Percentiles rank a stretch among this genome's conserved stretches.
These are phyloP conservation scores for Leccinum variicolor DNA, from an alignment of 768 basidiomycete genomes.

Conservation along the genomic window DNA sequence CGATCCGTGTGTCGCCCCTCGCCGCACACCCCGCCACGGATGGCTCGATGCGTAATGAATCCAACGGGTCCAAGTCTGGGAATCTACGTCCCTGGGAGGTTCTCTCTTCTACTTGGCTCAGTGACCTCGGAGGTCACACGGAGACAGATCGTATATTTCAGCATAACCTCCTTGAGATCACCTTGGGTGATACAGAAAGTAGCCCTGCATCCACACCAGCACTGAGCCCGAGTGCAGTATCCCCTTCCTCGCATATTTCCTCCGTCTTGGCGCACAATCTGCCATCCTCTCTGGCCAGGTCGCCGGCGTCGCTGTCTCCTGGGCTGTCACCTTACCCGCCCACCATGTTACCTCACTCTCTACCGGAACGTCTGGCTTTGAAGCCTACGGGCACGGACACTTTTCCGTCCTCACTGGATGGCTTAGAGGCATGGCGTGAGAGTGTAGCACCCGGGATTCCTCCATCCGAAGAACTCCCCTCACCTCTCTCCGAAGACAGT, in stretches of 20 bases:
- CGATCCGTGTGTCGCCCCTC: slow-evolving; percentile 12
- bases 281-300: slow-evolving; percentile 13
- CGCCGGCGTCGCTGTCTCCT: slow-evolving; percentile 16
- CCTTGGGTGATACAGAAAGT: slow-evolving; percentile 13
- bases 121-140: slow-evolving; percentile 30
- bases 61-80: slow-evolving; percentile 5
- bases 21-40: slow-evolving; percentile 3
- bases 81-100: slow-evolving; percentile 20
- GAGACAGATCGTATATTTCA: slow-evolving; percentile 32
- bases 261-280: slow-evolving; percentile 12
- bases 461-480: slow-evolving; percentile 15
- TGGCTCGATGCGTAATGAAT: slow-evolving; percentile 6
- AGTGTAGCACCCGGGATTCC: slow-evolving; percentile 15
- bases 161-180: slow-evolving; percentile 15
- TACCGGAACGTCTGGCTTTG: slow-evolving; percentile 17
- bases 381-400: slow-evolving; percentile 30
- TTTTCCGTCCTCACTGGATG: slow-evolving; percentile 30
- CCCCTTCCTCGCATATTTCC: slow-evolving; percentile 20
- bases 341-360: slow-evolving; percentile 13
- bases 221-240: slow-evolving; percentile 19
- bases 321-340: slow-evolving; percentile 6
- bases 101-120: slow-evolving; percentile 29
- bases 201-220: slow-evolving; percentile 25
- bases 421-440: slow-evolving; percentile 29
- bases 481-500: slow-evolving; percentile 13